Conservation (phyloP, 2,329 filamentous ascomycete species). For the Phymatotrichopsis omnivora region DNA sequence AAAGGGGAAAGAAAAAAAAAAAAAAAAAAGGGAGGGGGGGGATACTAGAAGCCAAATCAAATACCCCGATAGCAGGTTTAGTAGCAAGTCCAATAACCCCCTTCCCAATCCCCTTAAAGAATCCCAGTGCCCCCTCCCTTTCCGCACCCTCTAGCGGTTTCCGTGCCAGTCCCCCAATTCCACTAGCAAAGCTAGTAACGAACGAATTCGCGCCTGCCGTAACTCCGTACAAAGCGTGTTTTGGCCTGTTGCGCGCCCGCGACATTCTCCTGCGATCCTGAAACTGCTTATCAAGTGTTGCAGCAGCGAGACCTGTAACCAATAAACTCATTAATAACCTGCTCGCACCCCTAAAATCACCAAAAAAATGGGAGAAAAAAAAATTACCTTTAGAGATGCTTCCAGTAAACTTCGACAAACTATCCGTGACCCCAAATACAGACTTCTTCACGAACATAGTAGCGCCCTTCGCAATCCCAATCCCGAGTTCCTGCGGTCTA, state of each 20-base stretch:
- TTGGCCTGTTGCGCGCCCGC: slow-evolving; percentile 81
- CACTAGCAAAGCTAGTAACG: slow-evolving; percentile 81
- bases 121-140: slow-evolving; percentile 84
- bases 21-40: slow-evolving; percentile 2
- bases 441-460: slow-evolving; percentile 98
- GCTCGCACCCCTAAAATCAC: neutral
- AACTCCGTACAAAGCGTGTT: slow-evolving; percentile 93
- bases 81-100: slow-evolving; percentile 89
- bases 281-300: slow-evolving; percentile 96
- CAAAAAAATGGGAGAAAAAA: neutral
- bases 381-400: slow-evolving; percentile 71
- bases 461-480: slow-evolving; percentile 92
- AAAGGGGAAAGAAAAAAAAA: too few relatives aligned
- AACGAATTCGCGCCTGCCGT: slow-evolving; percentile 93
- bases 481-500: slow-evolving; percentile 83
- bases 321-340: neutral
- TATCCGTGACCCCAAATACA: slow-evolving; percentile 93
- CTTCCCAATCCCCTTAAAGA: slow-evolving; percentile 96
- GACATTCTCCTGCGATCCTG: slow-evolving; percentile 93
- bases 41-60: slow-evolving; percentile 80
- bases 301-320: slow-evolving; percentile 64
- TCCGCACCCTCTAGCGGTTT: slow-evolving; percentile 94
- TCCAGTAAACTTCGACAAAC: slow-evolving; percentile 94
- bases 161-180: slow-evolving; percentile 82
- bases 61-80: slow-evolving; percentile 91